Conservation (phyloP, 257 asterid genomes). For the Solanum arcanum region DNA sequence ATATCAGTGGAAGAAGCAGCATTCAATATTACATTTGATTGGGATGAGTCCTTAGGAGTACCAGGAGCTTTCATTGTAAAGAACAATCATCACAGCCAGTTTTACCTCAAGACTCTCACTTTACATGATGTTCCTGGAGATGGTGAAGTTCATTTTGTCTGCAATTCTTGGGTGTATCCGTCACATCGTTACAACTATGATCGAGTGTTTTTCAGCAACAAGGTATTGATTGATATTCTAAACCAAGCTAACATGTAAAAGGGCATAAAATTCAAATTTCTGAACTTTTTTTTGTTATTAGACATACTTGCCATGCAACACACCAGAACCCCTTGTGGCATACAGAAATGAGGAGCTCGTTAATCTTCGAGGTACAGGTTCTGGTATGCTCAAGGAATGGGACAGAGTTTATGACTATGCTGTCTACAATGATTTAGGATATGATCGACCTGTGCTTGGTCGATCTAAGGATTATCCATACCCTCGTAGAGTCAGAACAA, state of each 20-base stretch:
- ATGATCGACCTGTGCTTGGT: constrained; percentile 66
- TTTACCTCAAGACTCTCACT: constrained; percentile 59
- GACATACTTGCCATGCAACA: constrained; percentile 57
- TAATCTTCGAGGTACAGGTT: constrained; percentile 58
- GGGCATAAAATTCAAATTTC: not conserved
- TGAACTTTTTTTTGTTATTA: constrained; percentile 4
- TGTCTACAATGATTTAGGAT: constrained; percentile 70
- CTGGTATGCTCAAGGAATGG: constrained; percentile 66
- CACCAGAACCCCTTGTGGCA: constrained; percentile 49
- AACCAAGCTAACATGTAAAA: not conserved
- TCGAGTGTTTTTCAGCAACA: constrained; percentile 65
- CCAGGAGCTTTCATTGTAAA: constrained; percentile 67
- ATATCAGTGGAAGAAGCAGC: constrained; percentile 39
- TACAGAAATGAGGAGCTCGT: constrained; percentile 67
- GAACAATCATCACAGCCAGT: constrained; percentile 61
- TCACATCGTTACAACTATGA: constrained; percentile 40
- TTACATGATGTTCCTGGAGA: constrained; percentile 56
- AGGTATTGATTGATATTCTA: constrained; percentile 28
- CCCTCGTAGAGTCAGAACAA: constrained; percentile 81
- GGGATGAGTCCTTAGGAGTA: constrained; percentile 60
- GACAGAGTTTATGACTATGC: constrained; percentile 89
- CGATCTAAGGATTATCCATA: constrained; percentile 57
- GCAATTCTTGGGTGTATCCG: constrained; percentile 93
- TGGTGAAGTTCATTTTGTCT: constrained; percentile 46
- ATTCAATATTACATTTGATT: constrained; percentile 33